phyloP scores from a whole-genome alignment of 192 early-diverging fungal species.

The Mortierella alpina region DNA sequence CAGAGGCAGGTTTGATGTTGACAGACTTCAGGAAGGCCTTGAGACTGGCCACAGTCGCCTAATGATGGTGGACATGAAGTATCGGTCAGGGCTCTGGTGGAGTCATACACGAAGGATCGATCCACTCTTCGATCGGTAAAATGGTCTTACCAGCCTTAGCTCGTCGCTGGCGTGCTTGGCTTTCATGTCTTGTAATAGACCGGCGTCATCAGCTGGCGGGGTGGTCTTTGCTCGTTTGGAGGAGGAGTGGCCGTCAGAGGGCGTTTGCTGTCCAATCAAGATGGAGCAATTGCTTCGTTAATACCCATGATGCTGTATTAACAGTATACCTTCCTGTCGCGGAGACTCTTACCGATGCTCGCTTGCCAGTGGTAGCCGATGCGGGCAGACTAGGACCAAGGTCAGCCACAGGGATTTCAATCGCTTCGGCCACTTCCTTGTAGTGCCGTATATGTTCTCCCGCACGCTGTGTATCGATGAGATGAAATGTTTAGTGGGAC shows the following conservation, averaged over 20 bases:
- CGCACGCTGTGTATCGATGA: conserved; percentile 35
- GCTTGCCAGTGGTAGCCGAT: conserved; percentile 6
- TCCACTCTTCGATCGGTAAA: neutral
- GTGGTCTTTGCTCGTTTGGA: conserved; percentile 24
- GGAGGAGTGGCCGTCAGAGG: neutral
- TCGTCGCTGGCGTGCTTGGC: conserved; percentile 17
- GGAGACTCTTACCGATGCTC: conserved; percentile 18
- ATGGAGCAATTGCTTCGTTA: neutral
- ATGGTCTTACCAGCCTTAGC: conserved; percentile 32
- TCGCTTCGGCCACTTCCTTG: conserved; percentile 21
- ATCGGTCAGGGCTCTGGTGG: neutral
- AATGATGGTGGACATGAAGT: neutral
- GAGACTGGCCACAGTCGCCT: conserved; percentile 57
- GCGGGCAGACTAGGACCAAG: neutral
- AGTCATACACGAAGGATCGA: neutral
- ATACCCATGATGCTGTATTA: neutral
- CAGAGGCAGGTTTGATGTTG: conserved; percentile 46
- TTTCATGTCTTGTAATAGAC: conserved; percentile 19
- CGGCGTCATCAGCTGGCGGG: conserved; percentile 6
- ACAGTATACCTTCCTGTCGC: neutral
- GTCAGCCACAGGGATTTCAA: conserved; percentile 7
- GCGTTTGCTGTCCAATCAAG: conserved; percentile 9
- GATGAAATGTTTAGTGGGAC: neutral
- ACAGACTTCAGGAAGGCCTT: conserved; percentile 54
- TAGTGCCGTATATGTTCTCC: conserved; percentile 46